Evolutionary conservation across 257 asterid species (phyloP), one percentile per base, ranked within the genome.

Genomic region (Mentha longifolia): DNA sequence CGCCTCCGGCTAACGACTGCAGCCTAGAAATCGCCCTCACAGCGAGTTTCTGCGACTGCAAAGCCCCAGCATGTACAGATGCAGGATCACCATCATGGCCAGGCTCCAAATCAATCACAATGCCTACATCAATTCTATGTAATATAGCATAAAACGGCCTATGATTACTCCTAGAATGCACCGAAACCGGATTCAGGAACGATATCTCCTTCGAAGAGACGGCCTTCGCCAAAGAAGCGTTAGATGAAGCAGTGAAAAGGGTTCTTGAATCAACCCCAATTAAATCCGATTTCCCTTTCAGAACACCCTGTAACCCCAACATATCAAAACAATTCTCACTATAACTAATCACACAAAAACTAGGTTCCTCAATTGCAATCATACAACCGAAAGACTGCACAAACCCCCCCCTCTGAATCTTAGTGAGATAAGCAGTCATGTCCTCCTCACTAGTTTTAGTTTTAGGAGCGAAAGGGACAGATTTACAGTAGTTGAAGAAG

Each of bases 21-120:
- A 87, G 71, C 55, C 87, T 76, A 20, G 91, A 78, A 28, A 87
- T 80, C 6, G 89, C 86, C 77, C 78, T 68, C 55, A 84, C 80
- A 6, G 86, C 89, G 4, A 87, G 81, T 60, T 83, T 85, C 77
- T 89, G 89, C 19, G 96, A 74, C 58, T 77, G 87, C 31, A 86
- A 81, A 0, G 92, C 87, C 14, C 83, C 87, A 19, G 86, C 85
- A 59, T 80, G 87, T 58, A 81, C 45, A 70, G 70, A 16, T 28
- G 82, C 76, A 33, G 84, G 85, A 54, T 85, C 89, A 73, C 76
- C 67, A n/a, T 79, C 72, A n/a, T 54, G 78, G 68, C 85, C 79
- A 63, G 95, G 92, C 80, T 90, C 96, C 58, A 90, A 82, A 85
- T 88, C 96, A 80, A 90, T 79, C 56, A 90, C 77, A 61, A 78